These are phyloP conservation scores for Ophiosphaerella korrae DNA, from an alignment of 2,329 filamentous ascomycete genomes.

Conservation along the genomic window DNA sequence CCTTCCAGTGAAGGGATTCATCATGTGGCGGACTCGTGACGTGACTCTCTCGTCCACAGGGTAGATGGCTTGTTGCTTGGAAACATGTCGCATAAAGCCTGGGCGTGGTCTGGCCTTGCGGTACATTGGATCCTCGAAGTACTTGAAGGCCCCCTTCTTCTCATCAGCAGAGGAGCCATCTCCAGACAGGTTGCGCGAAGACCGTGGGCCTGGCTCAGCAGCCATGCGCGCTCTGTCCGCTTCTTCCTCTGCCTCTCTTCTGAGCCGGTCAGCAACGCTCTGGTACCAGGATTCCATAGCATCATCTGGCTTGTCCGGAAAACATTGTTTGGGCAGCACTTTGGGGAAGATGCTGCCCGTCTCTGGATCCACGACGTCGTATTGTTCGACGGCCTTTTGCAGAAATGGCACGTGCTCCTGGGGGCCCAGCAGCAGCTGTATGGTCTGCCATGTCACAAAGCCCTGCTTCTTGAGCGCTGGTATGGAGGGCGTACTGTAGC, in stretches of 20 bases:
- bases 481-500: constrained; percentile 76
- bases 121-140: constrained; percentile 58
- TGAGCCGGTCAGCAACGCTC: constrained; percentile 71
- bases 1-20: constrained; percentile 39
- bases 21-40: constrained; percentile 41
- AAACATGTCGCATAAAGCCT: constrained; percentile 49
- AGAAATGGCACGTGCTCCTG: constrained; percentile 86
- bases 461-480: constrained; percentile 83
- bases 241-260: constrained; percentile 61
- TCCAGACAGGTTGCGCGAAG: constrained; percentile 42
- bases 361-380: constrained; percentile 74
- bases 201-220: constrained; percentile 35
- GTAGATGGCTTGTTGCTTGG: constrained; percentile 32
- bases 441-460: constrained; percentile 91
- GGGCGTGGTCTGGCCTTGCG: constrained; percentile 52
- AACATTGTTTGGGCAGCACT: constrained; percentile 67
- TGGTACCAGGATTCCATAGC: constrained; percentile 90
- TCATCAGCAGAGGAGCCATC: constrained; percentile 49
- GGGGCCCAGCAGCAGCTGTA: constrained; percentile 85
- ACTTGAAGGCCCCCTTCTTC: constrained; percentile 50
- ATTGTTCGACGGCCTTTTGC: constrained; percentile 78
- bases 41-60: constrained; percentile 37
- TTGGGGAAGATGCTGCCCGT: constrained; percentile 65
- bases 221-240: constrained; percentile 21
- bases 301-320: constrained; percentile 73